phyloP scores from a whole-genome alignment of 2,329 filamentous ascomycete genomes.

The Fusarium buxicola region DNA sequence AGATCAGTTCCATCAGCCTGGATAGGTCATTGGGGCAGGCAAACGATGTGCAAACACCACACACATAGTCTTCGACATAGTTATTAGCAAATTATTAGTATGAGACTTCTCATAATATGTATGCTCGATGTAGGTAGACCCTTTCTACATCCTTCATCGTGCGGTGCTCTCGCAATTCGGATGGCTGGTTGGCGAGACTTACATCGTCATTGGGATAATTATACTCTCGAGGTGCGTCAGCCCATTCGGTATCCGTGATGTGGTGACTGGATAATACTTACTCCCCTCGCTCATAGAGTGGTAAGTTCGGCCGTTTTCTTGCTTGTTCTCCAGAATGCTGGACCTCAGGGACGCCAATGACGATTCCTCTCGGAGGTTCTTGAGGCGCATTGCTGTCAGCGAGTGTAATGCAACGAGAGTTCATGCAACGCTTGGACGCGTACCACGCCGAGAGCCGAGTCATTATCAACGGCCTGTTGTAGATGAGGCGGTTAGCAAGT shows the following conservation, averaged over 20 bases:
- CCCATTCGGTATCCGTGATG: not conserved
- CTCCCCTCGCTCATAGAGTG: slow-evolving; percentile 45
- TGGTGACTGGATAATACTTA: slow-evolving; percentile 13
- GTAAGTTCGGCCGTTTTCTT: slow-evolving; percentile 45
- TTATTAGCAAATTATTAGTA: no score
- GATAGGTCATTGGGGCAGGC: no score
- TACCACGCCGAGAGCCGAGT: slow-evolving; percentile 2
- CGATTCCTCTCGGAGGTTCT: slow-evolving; percentile 20
- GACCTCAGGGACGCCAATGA: slow-evolving; percentile 23
- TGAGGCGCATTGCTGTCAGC: not conserved
- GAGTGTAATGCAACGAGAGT: not conserved
- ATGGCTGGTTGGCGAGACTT: not conserved
- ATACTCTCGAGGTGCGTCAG: slow-evolving; percentile 34
- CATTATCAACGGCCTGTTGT: slow-evolving; percentile 1
- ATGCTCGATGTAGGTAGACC: no score
- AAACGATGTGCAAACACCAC: no score
- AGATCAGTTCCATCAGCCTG: not conserved
- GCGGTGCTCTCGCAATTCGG: not conserved
- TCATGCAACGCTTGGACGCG: slow-evolving; percentile 1
- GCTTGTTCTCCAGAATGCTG: slow-evolving; percentile 27
- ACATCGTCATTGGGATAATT: slow-evolving; percentile 39
- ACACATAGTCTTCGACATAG: no score
- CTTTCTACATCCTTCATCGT: not conserved
- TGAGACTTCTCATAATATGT: no score
- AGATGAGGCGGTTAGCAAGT: not conserved